Evolutionary conservation across 805 yeast species (phyloP), one percentile per base, ranked within the genome.

Genomic region (Yarrowia divulgata): DNA sequence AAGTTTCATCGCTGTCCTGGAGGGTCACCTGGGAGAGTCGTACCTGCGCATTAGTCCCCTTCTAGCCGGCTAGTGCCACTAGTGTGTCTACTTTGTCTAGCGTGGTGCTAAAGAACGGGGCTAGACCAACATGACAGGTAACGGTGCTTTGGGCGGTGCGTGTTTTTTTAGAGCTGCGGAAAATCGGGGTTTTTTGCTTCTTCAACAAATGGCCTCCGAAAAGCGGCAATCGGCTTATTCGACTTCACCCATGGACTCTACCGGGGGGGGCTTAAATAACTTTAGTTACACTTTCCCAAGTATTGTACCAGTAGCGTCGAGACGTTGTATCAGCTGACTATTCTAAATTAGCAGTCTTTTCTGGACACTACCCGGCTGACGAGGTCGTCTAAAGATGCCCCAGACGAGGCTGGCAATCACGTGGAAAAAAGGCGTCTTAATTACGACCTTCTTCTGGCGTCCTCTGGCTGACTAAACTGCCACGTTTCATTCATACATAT

Each of bases 1-100:
- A 23, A 23, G 4, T 23, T 23, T 23, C 29, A 23, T 23, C 29
- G 29, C 54, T 16, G 18, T 39, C 2, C 16, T 16, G 19, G n/a
- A 45, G 23, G 35, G 60, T 54, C 60, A 54, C 60, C 60, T 54
- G 60, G 8, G 39, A 32, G 43, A 35, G 43, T 18, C 34, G 60
- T 54, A 54, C 60, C 60, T 54, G 60, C 58, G 58, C 60, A 37
- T 54, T 54, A 54, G 60, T 23, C 60, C 45, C 60, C 60, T 54
- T 54, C 35, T 37, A 54, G 18, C 43, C 58, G 35, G 14, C 19
- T 54, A 54, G 60, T 23, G 43, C 18, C 60, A 14, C 60, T 54
- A 54, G 45, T 23, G 43, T 37, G 32, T 35, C 18, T 35, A 35
- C 43, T 35, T 35, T 16, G 43, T 39, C 35, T 54, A 54, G 45